Percentiles rank a stretch among this genome's conserved stretches.
phyloP scores from a whole-genome alignment of 768 basidiomycete genomes.

The Postia placenta region DNA sequence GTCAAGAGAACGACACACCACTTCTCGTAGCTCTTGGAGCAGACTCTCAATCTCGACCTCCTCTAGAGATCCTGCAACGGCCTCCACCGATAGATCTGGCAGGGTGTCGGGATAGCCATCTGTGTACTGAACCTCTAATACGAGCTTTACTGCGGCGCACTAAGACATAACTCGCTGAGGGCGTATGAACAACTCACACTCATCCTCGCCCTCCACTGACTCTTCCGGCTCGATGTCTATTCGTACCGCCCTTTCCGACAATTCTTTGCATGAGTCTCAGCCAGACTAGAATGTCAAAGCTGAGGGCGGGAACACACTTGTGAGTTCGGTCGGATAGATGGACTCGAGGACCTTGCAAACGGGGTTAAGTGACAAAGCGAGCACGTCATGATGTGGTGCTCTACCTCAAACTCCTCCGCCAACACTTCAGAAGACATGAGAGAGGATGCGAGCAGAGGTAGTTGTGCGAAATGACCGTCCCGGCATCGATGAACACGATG shows the following conservation, averaged over 20 bases:
- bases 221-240: constrained; percentile 89
- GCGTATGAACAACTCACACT: constrained; percentile 34
- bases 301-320: constrained; percentile 59
- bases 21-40: constrained; percentile 47
- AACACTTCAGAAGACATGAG: constrained; percentile 63
- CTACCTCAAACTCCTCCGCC: constrained; percentile 88
- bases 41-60: constrained; percentile 50
- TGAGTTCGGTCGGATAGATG: constrained; percentile 91
- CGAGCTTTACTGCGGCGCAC: constrained; percentile 56
- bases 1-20: constrained; percentile 53
- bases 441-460: not conserved
- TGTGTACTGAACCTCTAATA: constrained; percentile 70
- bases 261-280: constrained; percentile 64
- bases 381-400: not conserved
- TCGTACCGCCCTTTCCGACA: constrained; percentile 74
- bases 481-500: constrained; percentile 5
- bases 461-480: not conserved
- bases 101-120: constrained; percentile 80
- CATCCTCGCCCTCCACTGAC: constrained; percentile 52
- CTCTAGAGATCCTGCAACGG: constrained; percentile 54
- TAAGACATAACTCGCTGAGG: constrained; percentile 9
- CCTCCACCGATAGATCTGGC: constrained; percentile 65
- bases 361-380: constrained; percentile 1
- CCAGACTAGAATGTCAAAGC: constrained; percentile 21
- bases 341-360: constrained; percentile 73